Percentiles rank a stretch among this genome's conserved stretches.
Evolutionary conservation across 192 early-diverging fungal genomes (phyloP).

Genomic region (Chytriomyces sp.): DNA sequence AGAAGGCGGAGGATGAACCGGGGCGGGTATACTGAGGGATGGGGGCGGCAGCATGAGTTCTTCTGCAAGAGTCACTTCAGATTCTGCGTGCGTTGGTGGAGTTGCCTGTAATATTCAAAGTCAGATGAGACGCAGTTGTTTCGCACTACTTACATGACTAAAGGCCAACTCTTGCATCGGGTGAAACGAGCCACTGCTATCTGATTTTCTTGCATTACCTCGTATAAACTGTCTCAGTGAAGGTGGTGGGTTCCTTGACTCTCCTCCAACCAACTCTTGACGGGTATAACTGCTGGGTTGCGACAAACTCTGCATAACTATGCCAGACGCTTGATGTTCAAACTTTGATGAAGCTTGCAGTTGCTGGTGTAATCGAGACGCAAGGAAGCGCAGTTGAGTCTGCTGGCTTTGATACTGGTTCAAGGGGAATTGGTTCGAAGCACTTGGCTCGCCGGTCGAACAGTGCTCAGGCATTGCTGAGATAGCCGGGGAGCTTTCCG

Average conservation of each 20-base stretch:
- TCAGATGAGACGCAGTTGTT: neutral
- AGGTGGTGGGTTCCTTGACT: neutral
- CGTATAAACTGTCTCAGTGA: neutral
- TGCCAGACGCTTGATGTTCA: no score
- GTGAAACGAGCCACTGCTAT: neutral
- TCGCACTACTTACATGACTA: neutral
- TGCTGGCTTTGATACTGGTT: no score
- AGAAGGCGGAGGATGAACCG: neutral
- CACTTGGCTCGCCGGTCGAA: no score
- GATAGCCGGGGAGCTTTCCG: no score
- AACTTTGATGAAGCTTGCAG: no score
- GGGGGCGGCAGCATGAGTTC: slow-evolving; percentile 4
- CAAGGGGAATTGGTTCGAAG: no score
- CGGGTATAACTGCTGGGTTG: no score
- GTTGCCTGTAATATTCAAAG: neutral
- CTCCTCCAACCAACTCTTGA: no score
- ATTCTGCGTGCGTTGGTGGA: slow-evolving; percentile 19
- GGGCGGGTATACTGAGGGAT: neutral
- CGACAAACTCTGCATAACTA: no score
- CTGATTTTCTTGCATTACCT: neutral
- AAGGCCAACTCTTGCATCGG: neutral
- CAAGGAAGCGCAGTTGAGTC: no score
- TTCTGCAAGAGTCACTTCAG: slow-evolving; percentile 33
- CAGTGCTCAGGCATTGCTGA: no score
- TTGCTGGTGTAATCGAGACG: no score